Evolutionary conservation across 768 basidiomycete species (phyloP).

Genomic region (Dioszegia aurantiaca): DNA sequence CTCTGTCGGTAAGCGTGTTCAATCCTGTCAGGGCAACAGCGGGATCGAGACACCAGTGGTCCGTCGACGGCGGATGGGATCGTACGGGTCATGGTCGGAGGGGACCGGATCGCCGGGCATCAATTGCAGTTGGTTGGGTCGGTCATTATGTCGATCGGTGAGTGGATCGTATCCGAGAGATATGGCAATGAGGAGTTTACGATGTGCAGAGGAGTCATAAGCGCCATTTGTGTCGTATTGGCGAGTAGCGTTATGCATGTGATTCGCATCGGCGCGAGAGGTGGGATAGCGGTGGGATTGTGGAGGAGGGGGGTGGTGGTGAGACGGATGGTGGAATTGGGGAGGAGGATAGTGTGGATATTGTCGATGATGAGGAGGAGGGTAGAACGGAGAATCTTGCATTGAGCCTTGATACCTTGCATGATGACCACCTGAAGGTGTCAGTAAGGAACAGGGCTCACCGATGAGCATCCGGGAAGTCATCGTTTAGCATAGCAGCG

Average conservation of each 20-base stretch:
- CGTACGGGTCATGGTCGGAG: slow-evolving; percentile 1
- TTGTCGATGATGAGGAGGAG: slow-evolving; percentile 1
- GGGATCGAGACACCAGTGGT: not conserved
- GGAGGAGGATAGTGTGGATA: not conserved
- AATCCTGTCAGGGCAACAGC: slow-evolving; percentile 16
- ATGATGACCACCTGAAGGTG: slow-evolving; percentile 5
- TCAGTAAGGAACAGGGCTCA: slow-evolving; percentile 15
- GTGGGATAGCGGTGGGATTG: not conserved
- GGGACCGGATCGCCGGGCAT: not conserved
- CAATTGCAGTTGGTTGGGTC: not conserved
- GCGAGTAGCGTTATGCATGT: slow-evolving; percentile 1
- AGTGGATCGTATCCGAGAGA: slow-evolving; percentile 12
- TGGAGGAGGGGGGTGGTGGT: not conserved
- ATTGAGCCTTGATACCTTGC: not conserved
- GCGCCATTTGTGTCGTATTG: slow-evolving; percentile 16
- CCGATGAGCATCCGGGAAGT: slow-evolving; percentile 45
- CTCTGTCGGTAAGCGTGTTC: slow-evolving; percentile 46
- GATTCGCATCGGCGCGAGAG: slow-evolving; percentile 4
- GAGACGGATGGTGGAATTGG: not conserved
- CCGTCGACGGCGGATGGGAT: not conserved
- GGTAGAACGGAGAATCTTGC: slow-evolving; percentile 9
- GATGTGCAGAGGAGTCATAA: slow-evolving; percentile 6
- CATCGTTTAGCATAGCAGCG: slow-evolving; percentile 38
- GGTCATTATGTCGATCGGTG: slow-evolving; percentile 10
- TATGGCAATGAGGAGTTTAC: slow-evolving; percentile 10